Conservation (phyloP, 2,329 filamentous ascomycete genomes). For the Aspergillus melleus region DNA sequence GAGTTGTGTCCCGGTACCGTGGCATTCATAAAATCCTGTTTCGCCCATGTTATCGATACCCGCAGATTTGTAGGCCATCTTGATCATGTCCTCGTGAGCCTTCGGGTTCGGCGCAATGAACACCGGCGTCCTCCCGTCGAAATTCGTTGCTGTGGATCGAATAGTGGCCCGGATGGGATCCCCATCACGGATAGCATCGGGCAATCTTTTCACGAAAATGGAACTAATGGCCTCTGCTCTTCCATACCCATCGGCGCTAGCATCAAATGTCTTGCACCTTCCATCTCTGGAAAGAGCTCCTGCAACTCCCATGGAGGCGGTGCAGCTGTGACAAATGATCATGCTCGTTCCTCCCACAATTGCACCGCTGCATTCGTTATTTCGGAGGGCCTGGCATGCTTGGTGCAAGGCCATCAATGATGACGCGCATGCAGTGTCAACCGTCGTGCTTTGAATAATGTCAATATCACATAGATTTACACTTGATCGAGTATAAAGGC, state of each 20-base stretch:
- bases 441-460: too few relatives aligned
- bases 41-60: conserved; percentile 21
- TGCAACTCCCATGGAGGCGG: neutral
- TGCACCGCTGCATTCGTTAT: too few relatives aligned
- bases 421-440: too few relatives aligned
- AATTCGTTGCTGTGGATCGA: conserved; percentile 41
- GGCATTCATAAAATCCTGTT: conserved; percentile 30
- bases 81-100: conserved; percentile 37
- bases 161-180: conserved; percentile 49
- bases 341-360: too few relatives aligned
- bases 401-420: too few relatives aligned
- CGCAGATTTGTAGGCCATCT: conserved; percentile 30
- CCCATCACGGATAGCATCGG: conserved; percentile 42
- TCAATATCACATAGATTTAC: too few relatives aligned
- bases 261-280: conserved; percentile 38
- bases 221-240: conserved; percentile 48
- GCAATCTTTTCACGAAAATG: conserved; percentile 45
- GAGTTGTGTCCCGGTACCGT: conserved; percentile 35
- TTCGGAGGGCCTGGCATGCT: too few relatives aligned
- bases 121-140: conserved; percentile 48
- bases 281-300: conserved; percentile 31
- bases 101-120: conserved; percentile 45
- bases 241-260: conserved; percentile 46
- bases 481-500: too few relatives aligned
- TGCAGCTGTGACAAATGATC: neutral